Conservation (phyloP, 176 grass and related monocot species). For the Cenchrus fungigraminus region DNA sequence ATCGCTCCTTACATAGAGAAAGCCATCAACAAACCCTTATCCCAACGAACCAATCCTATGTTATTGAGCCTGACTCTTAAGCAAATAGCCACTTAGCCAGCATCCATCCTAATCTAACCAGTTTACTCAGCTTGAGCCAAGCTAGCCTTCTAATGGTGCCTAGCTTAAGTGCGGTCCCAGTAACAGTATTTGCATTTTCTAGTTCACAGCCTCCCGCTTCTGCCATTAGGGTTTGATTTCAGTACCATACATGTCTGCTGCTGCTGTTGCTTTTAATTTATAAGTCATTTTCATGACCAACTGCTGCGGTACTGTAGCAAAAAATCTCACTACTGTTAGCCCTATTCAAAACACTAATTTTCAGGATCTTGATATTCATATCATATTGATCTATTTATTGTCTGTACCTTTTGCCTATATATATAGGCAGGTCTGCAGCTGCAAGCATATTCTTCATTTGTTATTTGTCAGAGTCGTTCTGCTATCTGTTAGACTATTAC, state of each 20-base stretch:
- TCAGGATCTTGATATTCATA: slow-evolving; percentile 3
- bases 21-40: not conserved
- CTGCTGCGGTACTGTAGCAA: not conserved
- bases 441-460: slow-evolving; percentile 5
- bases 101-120: not conserved
- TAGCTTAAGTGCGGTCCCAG: not conserved
- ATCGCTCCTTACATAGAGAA: not conserved
- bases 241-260: not conserved
- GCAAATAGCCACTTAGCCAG: not conserved
- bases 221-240: not conserved
- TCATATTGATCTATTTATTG: slow-evolving; percentile 16
- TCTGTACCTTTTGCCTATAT: slow-evolving; percentile 18
- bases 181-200: slow-evolving; percentile 16
- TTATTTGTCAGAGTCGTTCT: not conserved
- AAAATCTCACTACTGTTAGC: not conserved
- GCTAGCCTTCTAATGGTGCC: not conserved
- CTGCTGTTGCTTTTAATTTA: not conserved
- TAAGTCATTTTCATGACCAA: slow-evolving; percentile 27
- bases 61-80: not conserved
- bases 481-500: not conserved
- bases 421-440: slow-evolving; percentile 28
- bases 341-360: slow-evolving; percentile 14
- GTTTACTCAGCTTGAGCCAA: not conserved
- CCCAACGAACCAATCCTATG: not conserved
- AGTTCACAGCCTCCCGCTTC: not conserved